These are phyloP conservation scores for Stemphylium beticola DNA, from an alignment of 2,329 filamentous ascomycete genomes.

Conservation along the genomic window DNA sequence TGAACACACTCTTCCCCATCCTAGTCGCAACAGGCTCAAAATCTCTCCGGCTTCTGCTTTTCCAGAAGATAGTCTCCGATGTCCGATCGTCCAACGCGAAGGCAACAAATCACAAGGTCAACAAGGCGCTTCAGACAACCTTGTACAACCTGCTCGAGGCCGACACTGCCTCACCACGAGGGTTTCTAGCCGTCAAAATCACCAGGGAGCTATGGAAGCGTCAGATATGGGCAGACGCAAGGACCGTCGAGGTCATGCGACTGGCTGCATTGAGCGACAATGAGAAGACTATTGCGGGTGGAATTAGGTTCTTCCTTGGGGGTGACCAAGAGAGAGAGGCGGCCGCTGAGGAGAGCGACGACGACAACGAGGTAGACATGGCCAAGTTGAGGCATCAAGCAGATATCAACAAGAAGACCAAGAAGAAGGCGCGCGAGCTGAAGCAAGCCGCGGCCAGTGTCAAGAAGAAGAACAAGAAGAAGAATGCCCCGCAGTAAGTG, in stretches of 20 bases:
- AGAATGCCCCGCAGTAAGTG: constrained; percentile 72
- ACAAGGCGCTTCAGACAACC: constrained; percentile 90
- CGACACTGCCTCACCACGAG: constrained; percentile 83
- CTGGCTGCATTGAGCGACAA: constrained; percentile 88
- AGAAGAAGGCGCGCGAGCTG: constrained; percentile 80
- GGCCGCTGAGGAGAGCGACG: constrained; percentile 76
- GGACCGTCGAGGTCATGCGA: constrained; percentile 98
- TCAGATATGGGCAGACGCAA: constrained; percentile 93
- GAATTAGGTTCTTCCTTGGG: constrained; percentile 92
- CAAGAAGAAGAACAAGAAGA: constrained; percentile 82
- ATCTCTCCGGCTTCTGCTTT: constrained; percentile 79
- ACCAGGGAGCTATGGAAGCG: constrained; percentile 96
- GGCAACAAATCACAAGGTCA: constrained; percentile 87
- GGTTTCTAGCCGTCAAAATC: constrained; percentile 94
- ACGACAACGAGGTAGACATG: constrained; percentile 77
- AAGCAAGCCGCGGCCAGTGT: constrained; percentile 83
- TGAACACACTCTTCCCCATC: constrained; percentile 94
- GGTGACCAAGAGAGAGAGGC: constrained; percentile 96
- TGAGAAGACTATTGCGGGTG: constrained; percentile 87
- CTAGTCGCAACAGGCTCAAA: constrained; percentile 93
- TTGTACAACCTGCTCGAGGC: constrained; percentile 90
- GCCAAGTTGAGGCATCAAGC: constrained; percentile 81
- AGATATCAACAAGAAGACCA: constrained; percentile 95
- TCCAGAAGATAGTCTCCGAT: constrained; percentile 90
- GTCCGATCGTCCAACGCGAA: constrained; percentile 87